phyloP scores from a whole-genome alignment of 306 rosid genomes.

The Sophora flavescens region DNA sequence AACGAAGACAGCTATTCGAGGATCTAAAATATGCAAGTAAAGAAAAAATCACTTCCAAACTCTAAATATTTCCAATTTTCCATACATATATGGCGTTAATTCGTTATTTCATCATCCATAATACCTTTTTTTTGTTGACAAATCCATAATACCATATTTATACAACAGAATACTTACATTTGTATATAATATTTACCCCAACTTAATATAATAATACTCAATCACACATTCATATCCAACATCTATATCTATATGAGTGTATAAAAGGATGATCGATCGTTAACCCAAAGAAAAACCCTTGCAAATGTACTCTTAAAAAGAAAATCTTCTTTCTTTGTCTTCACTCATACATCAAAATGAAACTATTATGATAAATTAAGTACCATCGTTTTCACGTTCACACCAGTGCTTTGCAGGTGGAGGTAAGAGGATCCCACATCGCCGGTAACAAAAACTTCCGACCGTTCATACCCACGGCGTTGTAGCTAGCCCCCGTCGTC shows the following conservation, averaged over 20 bases:
- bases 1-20: not conserved
- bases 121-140: no score
- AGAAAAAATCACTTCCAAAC: not conserved
- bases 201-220: not conserved
- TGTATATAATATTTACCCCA: not conserved
- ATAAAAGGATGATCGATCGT: no score
- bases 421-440: constrained; percentile 60
- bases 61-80: not conserved
- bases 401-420: constrained; percentile 56
- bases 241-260: no score
- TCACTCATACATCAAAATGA: not conserved
- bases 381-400: constrained; percentile 12
- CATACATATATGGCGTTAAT: not conserved
- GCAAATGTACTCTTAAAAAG: not conserved
- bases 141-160: no score
- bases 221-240: not conserved
- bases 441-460: constrained; percentile 57
- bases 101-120: not conserved
- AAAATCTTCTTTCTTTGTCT: not conserved
- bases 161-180: not conserved
- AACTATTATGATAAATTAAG: no score
- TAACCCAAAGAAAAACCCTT: not conserved
- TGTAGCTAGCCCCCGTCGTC: constrained; percentile 50
- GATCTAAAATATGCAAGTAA: not conserved
- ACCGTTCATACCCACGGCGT: constrained; percentile 49